Percentiles rank a stretch among this genome's conserved stretches.
These are phyloP conservation scores for Phlyctochytrium arcticum DNA, from an alignment of 192 early-diverging fungal genomes.

Conservation along the genomic window DNA sequence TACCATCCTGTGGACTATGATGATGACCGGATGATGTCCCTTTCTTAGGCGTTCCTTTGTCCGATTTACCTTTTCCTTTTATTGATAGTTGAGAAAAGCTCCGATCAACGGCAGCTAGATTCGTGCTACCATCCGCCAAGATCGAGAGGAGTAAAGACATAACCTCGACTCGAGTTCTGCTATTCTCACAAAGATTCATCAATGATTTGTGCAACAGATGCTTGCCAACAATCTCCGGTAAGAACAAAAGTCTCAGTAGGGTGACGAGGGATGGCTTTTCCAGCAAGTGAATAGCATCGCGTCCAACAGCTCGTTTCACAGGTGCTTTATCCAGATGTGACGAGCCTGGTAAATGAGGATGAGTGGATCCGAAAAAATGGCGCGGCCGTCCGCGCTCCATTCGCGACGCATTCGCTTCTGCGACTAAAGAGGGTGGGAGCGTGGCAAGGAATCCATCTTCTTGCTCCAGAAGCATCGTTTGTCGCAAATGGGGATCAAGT, in stretches of 20 bases:
- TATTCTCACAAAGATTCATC: conserved; percentile 86
- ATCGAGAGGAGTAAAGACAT: conserved; percentile 83
- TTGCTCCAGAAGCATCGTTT: conserved; percentile 50
- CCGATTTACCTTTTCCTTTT: conserved; percentile 45
- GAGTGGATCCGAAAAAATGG: background rate
- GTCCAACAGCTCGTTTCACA: conserved; percentile 39
- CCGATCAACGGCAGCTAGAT: conserved; percentile 71
- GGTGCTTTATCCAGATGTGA: background rate
- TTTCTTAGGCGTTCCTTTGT: background rate
- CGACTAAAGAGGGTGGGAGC: conserved; percentile 38
- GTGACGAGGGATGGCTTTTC: conserved; percentile 77
- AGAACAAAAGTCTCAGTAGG: conserved; percentile 80
- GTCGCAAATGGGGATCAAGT: conserved; percentile 51
- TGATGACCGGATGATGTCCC: background rate
- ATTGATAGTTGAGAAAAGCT: conserved; percentile 73
- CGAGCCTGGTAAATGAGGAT: background rate
- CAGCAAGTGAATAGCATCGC: conserved; percentile 76
- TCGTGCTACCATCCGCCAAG: conserved; percentile 74
- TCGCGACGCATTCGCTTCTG: conserved; percentile 48
- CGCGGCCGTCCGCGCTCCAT: conserved; percentile 10
- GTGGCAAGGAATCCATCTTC: conserved; percentile 38
- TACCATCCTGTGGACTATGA: conserved; percentile 41
- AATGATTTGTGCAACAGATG: conserved; percentile 64
- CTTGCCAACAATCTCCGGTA: conserved; percentile 71
- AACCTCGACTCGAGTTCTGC: conserved; percentile 75